A percentile compares a stretch with the other conserved stretches of the same genome.
Evolutionary conservation across 2,329 filamentous ascomycete genomes (phyloP).

Genomic region (Claviceps lovelessii): DNA sequence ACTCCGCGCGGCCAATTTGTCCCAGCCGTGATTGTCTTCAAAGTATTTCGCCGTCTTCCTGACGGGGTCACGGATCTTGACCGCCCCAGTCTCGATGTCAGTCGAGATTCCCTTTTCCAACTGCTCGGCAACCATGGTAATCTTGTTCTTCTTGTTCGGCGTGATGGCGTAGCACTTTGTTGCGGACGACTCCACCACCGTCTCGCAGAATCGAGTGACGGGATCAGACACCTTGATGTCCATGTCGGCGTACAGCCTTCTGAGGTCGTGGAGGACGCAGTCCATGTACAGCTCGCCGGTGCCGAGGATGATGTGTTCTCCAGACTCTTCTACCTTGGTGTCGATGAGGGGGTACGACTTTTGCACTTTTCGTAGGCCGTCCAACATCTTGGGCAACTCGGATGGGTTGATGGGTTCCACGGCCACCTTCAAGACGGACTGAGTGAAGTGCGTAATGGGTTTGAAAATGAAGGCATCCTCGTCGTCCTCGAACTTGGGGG

Average conservation of each 20-base stretch:
- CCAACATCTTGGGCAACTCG: constrained; percentile 95
- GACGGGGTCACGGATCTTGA: constrained; percentile 84
- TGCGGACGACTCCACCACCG: constrained; percentile 89
- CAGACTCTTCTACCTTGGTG: constrained; percentile 95
- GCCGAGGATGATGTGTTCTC: constrained; percentile 86
- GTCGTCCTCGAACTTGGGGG: constrained; percentile 64
- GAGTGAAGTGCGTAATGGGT: constrained; percentile 84
- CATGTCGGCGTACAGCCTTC: constrained; percentile 93
- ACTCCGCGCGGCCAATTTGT: constrained; percentile 81
- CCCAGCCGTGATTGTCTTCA: constrained; percentile 93
- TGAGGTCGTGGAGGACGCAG: constrained; percentile 88
- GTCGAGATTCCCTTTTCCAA: constrained; percentile 87
- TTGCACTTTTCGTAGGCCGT: constrained; percentile 90
- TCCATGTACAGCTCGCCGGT: constrained; percentile 99
- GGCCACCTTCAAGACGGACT: constrained; percentile 94
- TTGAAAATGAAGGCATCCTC: constrained; percentile 94
- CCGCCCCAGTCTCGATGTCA: constrained; percentile 82
- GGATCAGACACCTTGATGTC: constrained; percentile 98
- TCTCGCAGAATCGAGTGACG: constrained; percentile 94
- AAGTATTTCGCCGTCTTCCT: constrained; percentile 94
- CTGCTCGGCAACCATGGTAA: constrained; percentile 96
- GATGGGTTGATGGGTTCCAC: constrained; percentile 97
- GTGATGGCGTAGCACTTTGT: constrained; percentile 97
- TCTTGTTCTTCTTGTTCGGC: constrained; percentile 98
- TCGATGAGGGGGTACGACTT: constrained; percentile 93